A percentile compares a stretch with the other conserved stretches of the same genome.
Evolutionary conservation across 2,329 filamentous ascomycete species (phyloP).

Genomic region (Botrytis byssoidea): DNA sequence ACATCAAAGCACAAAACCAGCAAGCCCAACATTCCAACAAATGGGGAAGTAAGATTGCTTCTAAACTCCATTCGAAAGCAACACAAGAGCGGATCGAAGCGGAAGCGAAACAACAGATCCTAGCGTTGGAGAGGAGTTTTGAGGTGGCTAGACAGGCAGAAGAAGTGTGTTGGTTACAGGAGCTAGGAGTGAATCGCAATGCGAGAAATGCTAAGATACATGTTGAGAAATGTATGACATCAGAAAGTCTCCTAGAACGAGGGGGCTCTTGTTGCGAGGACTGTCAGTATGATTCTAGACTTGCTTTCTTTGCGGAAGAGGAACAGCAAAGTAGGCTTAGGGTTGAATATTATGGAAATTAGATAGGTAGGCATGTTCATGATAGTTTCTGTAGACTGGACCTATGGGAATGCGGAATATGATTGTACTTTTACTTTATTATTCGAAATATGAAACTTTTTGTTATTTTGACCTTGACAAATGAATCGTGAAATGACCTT

Average conservation of each 20-base stretch:
- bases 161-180: not conserved
- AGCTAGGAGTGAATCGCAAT: not conserved
- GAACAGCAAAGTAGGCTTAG: not conserved
- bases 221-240: not conserved
- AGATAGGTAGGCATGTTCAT: not conserved
- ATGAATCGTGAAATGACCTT: not conserved
- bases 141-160: not conserved
- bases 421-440: rapidly evolving
- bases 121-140: not conserved
- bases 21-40: not conserved
- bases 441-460: not conserved
- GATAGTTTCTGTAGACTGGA: not conserved
- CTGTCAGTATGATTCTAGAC: not conserved
- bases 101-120: not conserved
- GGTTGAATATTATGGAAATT: not conserved
- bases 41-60: not conserved
- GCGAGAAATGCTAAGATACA: not conserved
- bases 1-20: rapidly evolving
- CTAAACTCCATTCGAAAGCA: not conserved
- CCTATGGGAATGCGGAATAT: not conserved
- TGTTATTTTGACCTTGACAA: not conserved
- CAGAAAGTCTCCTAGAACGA: not conserved
- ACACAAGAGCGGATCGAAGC: not conserved
- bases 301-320: not conserved
- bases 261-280: not conserved